These are phyloP conservation scores for Amaranthus tricolor DNA, from an alignment of 179 eudicot genomes.

Conservation along the genomic window DNA sequence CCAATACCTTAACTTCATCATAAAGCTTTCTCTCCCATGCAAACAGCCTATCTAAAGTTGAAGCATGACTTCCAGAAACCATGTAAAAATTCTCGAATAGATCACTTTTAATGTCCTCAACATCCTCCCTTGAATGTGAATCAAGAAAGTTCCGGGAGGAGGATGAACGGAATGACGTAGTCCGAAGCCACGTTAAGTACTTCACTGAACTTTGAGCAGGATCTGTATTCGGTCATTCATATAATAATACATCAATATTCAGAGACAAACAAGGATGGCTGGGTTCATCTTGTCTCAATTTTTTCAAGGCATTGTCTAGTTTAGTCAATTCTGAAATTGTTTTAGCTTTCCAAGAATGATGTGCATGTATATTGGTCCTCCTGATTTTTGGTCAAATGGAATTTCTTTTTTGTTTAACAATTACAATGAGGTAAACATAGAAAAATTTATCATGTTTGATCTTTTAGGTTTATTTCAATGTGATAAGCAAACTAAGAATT, in stretches of 20 bases:
- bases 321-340: too few species aligned
- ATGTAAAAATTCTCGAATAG: constrained; percentile 64
- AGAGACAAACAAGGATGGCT: too few species aligned
- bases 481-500: too few species aligned
- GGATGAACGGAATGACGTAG: constrained; percentile 70
- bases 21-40: constrained; percentile 98
- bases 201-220: constrained; percentile 63
- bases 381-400: too few species aligned
- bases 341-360: too few species aligned
- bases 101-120: constrained; percentile 53
- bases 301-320: too few species aligned
- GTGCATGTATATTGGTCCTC: too few species aligned
- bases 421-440: too few species aligned
- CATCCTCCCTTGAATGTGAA: constrained; percentile 57
- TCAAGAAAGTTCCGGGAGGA: constrained; percentile 70
- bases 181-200: constrained; percentile 94
- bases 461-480: too few species aligned
- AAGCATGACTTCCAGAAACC: constrained; percentile 93
- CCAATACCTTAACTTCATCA: constrained; percentile 90
- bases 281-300: too few species aligned
- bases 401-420: too few species aligned
- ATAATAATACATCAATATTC: background rate
- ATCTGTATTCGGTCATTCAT: constrained; percentile 36
- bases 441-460: too few species aligned
- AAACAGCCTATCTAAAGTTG: constrained; percentile 83